Conservation (phyloP, 192 early-diverging fungal species). For the Haplosporangium gracile region DNA sequence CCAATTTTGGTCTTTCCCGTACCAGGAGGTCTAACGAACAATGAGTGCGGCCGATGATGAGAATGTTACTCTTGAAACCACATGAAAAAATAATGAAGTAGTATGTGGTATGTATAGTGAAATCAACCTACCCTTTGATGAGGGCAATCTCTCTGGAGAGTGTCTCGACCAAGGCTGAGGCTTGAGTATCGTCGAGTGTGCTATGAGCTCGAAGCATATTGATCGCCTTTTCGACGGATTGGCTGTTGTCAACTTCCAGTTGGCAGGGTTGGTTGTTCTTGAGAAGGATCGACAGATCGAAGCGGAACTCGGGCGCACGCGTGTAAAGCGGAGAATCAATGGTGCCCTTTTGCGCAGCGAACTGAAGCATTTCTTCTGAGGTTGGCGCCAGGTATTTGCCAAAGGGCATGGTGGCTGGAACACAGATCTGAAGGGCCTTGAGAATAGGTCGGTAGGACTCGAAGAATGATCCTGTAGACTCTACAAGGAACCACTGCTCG, state of each 20-base stretch:
- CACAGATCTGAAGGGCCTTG: slow-evolving; percentile 44
- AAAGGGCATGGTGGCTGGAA: slow-evolving; percentile 51
- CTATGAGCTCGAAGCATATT: slow-evolving; percentile 18
- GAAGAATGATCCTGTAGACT: slow-evolving; percentile 50
- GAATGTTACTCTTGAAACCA: neutral
- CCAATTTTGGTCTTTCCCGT: slow-evolving; percentile 68
- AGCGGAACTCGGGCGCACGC: slow-evolving; percentile 42
- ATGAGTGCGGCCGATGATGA: neutral
- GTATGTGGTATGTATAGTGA: neutral
- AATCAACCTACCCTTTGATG: slow-evolving; percentile 63
- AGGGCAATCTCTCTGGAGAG: slow-evolving; percentile 63
- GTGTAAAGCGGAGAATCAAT: slow-evolving; percentile 58
- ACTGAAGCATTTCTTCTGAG: neutral
- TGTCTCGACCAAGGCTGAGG: slow-evolving; percentile 60
- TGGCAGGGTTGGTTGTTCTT: neutral
- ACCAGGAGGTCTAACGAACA: slow-evolving; percentile 60
- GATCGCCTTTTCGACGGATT: neutral
- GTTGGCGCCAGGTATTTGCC: slow-evolving; percentile 56
- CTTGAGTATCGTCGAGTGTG: slow-evolving; percentile 65
- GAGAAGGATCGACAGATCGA: slow-evolving; percentile 46
- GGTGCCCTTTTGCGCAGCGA: neutral
- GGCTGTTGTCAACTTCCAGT: slow-evolving; percentile 16
- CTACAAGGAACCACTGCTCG: slow-evolving; percentile 50
- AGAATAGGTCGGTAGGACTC: slow-evolving; percentile 55
- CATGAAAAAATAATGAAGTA: neutral